These are phyloP conservation scores for Sporothrix dimorphospora DNA, from an alignment of 2,329 filamentous ascomycete species.

Conservation along the genomic window DNA sequence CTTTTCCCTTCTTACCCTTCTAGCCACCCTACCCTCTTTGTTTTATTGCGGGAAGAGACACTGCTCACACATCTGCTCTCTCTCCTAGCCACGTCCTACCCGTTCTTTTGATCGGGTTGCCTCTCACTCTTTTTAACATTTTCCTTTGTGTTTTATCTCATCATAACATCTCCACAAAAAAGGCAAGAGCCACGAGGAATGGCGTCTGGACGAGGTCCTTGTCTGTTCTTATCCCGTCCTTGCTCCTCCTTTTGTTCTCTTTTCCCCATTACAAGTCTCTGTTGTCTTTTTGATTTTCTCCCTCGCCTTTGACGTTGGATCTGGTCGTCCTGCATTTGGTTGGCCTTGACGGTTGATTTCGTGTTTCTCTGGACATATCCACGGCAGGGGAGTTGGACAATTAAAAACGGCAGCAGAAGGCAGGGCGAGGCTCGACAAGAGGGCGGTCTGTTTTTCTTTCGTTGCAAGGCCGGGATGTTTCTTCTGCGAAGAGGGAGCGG, in stretches of 20 bases:
- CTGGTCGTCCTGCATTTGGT: slow-evolving; percentile 20
- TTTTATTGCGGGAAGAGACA: slow-evolving; percentile 1
- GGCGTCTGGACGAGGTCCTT: slow-evolving; percentile 7
- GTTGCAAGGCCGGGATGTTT: neutral
- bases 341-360: slow-evolving; percentile 20
- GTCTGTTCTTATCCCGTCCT: slow-evolving; percentile 13
- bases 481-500: slow-evolving; percentile 14
- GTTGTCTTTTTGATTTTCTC: neutral
- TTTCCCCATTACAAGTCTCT: neutral
- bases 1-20: slow-evolving; percentile 7
- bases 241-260: neutral
- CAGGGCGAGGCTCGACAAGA: neutral
- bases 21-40: neutral
- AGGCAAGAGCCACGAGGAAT: slow-evolving; percentile 26
- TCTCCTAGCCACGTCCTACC: slow-evolving; percentile 9
- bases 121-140: slow-evolving; percentile 1
- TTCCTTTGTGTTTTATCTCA: slow-evolving; percentile 23
- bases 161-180: neutral
- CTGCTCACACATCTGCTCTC: neutral
- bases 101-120: neutral
- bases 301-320: slow-evolving; percentile 4
- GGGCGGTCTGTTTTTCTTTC: neutral
- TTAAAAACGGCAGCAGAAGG: neutral
- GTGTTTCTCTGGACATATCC: slow-evolving; percentile 22
- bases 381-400: neutral